Evolutionary conservation across 805 yeast genomes (phyloP), one percentile per base, ranked within the genome.

Genomic region (Saccharomycopsis sp.): DNA sequence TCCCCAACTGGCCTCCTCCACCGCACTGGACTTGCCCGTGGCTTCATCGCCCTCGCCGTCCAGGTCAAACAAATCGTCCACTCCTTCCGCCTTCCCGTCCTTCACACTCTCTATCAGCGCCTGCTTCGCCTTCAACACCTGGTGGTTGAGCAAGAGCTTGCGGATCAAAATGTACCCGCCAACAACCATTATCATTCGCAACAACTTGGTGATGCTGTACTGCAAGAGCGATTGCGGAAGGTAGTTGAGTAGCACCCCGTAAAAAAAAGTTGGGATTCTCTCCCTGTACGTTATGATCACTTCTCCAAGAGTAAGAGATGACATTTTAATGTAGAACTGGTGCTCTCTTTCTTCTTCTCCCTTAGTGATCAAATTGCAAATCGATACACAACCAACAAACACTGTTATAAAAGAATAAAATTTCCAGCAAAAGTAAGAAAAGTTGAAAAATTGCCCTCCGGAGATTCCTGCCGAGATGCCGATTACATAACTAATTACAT

Each of bases 1-100:
- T 20, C 46, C 41, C 48, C 50, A 42, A 12, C 39, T 26, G 21
- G 49, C 44, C 34, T 46, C 49, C 17, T 39, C 32, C 5, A 45
- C 30, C 6, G 27, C 45, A 19, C 38, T 23, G 9, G 38, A 26
- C 12, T 20, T 19, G n/a, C 18, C 39, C n/a, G n/a, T n/a, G 6
- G 32, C 32, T 5, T 33, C 39, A 18, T 37, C 48, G 17, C 15
- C 31, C 6, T 19, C 30, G 15, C 22, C 36, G 15, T 29, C 39
- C n/a, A 21, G 16, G 9, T 27, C 39, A 34, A 41, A 43, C 25
- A 40, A 36, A 26, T 39, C 42, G 13, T 43, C 47, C 13, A 44
- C 48, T 16, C 39, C 22, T 15, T 41, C 45, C 21, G 27, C 26
- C 9, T 23, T 33, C 10, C 26, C 37, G 10, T 5, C 21, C n/a